phyloP scores from a whole-genome alignment of 1,284 basidiomycete species.

The Cerrena zonata region DNA sequence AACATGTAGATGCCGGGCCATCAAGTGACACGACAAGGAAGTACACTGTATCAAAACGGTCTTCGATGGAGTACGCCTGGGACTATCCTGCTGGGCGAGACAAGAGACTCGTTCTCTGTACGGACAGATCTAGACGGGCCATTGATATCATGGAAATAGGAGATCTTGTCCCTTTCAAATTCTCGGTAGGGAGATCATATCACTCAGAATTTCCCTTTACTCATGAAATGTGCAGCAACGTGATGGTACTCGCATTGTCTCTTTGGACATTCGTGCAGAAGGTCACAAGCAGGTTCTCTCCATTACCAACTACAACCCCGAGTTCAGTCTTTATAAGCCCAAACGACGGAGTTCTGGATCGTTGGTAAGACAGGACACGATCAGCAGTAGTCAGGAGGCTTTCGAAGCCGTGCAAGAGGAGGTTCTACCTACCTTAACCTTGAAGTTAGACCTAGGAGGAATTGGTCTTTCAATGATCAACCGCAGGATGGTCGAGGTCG shows the following conservation, averaged over 20 bases:
- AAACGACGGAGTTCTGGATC: constrained; percentile 50
- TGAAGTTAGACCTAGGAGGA: constrained; percentile 81
- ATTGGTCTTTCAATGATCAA: constrained; percentile 93
- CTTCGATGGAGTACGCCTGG: constrained; percentile 80
- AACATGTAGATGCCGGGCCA: constrained; percentile 34
- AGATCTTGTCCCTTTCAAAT: constrained; percentile 84
- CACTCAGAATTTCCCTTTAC: constrained; percentile 8
- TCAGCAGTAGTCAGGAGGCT: constrained; percentile 63
- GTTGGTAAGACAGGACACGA: constrained; percentile 63
- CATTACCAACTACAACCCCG: constrained; percentile 84
- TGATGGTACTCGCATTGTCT: constrained; percentile 59
- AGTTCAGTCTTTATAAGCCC: constrained; percentile 86
- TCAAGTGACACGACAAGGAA: constrained; percentile 31
- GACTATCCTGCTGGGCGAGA: constrained; percentile 83
- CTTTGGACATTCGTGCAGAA: constrained; percentile 91
- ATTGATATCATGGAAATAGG: constrained; percentile 98
- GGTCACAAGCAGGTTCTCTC: constrained; percentile 82
- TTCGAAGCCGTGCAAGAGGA: constrained; percentile 88
- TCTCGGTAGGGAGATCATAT: constrained; percentile 50
- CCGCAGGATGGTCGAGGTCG: constrained; percentile 80
- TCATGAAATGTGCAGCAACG: constrained; percentile 36
- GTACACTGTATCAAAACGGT: constrained; percentile 59
- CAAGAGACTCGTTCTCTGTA: constrained; percentile 74
- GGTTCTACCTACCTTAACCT: constrained; percentile 60
- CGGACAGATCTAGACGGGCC: constrained; percentile 62